phyloP scores from a whole-genome alignment of 345 rosid species.

The Linum usitatissimum region DNA sequence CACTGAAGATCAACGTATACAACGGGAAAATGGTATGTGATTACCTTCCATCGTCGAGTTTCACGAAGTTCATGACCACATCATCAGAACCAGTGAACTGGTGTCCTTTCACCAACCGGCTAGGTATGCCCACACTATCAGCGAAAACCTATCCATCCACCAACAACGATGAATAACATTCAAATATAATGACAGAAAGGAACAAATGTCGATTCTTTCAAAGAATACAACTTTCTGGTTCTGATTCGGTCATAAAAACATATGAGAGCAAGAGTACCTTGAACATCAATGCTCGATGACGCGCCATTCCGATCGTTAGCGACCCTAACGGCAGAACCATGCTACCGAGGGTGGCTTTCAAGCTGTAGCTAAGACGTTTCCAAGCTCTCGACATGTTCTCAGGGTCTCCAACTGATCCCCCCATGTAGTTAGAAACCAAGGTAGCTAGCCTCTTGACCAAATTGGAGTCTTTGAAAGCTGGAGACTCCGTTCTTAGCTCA shows the following conservation, averaged over 20 bases:
- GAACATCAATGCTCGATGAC: constrained; percentile 90
- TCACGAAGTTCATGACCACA: constrained; percentile 84
- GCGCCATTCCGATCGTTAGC: constrained; percentile 82
- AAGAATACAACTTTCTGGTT: constrained; percentile 5
- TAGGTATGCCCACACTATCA: constrained; percentile 70
- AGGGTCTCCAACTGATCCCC: constrained; percentile 80
- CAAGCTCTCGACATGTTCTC: constrained; percentile 61
- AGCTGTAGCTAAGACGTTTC: constrained; percentile 60
- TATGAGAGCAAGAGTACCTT: constrained; percentile 38
- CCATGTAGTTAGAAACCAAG: constrained; percentile 85
- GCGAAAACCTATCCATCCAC: constrained; percentile 65
- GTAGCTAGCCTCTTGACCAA: constrained; percentile 58
- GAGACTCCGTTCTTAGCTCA: constrained; percentile 45
- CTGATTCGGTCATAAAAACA: background rate
- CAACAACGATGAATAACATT: constrained; percentile 7
- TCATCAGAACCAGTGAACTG: constrained; percentile 85
- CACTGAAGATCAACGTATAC: no score
- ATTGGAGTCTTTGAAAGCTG: constrained; percentile 28
- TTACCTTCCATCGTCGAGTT: constrained; percentile 85
- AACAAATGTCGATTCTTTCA: no score
- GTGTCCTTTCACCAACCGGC: constrained; percentile 85
- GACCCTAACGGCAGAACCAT: constrained; percentile 91
- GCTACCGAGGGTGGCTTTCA: constrained; percentile 67
- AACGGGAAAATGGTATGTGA: background rate
- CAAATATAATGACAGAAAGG: constrained; percentile 1